Conservation (phyloP, 345 rosid species). For the Heritiera littoralis region DNA sequence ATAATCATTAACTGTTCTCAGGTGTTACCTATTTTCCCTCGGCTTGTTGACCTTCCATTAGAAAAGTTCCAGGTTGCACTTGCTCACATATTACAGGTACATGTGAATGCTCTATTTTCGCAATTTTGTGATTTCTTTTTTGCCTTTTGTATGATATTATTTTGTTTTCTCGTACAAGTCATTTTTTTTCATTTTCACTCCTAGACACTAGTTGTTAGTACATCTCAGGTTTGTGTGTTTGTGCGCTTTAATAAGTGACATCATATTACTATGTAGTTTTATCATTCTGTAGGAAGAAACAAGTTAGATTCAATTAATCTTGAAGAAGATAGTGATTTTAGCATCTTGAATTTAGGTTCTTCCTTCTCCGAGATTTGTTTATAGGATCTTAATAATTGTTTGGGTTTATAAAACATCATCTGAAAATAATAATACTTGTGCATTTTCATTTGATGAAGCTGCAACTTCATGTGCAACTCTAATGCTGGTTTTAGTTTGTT, state of each 20-base stretch:
- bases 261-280: not conserved
- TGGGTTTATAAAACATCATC: not conserved
- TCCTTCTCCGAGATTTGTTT: not conserved
- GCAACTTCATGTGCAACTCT: not conserved
- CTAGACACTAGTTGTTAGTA: not conserved
- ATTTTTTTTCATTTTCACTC: not conserved
- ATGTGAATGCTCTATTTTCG: constrained; percentile 20
- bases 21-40: constrained; percentile 95
- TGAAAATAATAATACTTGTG: not conserved
- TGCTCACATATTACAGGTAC: constrained; percentile 94
- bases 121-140: not conserved
- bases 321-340: constrained; percentile 10
- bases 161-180: not conserved
- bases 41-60: constrained; percentile 78
- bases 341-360: not conserved
- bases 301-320: not conserved
- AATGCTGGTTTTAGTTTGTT: not conserved
- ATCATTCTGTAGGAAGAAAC: constrained; percentile 7
- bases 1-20: constrained; percentile 31
- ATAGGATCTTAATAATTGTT: not conserved
- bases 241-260: not conserved
- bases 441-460: not conserved
- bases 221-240: not conserved
- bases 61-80: constrained; percentile 96
- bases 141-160: not conserved